Evolutionary conservation across 371 early-diverging fungal species (phyloP), one percentile per base, ranked within the genome.

Genomic region (Lichtheimia corymbifera): DNA sequence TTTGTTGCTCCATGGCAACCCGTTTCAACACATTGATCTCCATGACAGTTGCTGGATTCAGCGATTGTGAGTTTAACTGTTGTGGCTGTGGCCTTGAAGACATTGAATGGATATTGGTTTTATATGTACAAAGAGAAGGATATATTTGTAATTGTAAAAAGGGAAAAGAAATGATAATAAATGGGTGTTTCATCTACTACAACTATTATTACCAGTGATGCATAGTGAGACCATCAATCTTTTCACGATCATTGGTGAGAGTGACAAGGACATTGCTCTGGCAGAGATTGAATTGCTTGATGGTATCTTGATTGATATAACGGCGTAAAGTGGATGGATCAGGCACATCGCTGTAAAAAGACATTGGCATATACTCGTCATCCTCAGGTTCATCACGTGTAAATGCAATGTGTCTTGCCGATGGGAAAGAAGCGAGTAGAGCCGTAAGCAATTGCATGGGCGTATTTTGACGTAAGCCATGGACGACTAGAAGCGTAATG

Each of bases 1-100:
- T 47, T 54, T 73, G 72, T 13, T 65, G 50, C 20, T 67, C 51
- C 20, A 42, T 28, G 0, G 66, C 61, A 6, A 77, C 58, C 44
- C 71, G 59, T 18, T 60, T 55, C 9, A 76, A 61, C 0, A 71
- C 70, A 58, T 73, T 61, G 11, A 76, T 62, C 24, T 77, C 74
- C 28, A 69, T 43, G 2, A 77, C 49, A 35, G 67, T 68, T 13
- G 70, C 64, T 35, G 73, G 63, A 47, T 66, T 62, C 1, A 66
- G 49, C 27, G 50, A 20, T 30, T 64, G 49, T 7, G 64, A 64
- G 53, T 45, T 27, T 5, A 61, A 42, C 13, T 53, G 50, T 22
- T 61, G 54, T 42, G 61, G 53, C 27, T 40, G 18, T 47, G 57
- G 18, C 11, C n/a, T 41, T n/a, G 17, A n/a, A 25, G 13, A 15